Conservation (phyloP, 306 rosid species). For the Sphenostylis stenocarpa region DNA sequence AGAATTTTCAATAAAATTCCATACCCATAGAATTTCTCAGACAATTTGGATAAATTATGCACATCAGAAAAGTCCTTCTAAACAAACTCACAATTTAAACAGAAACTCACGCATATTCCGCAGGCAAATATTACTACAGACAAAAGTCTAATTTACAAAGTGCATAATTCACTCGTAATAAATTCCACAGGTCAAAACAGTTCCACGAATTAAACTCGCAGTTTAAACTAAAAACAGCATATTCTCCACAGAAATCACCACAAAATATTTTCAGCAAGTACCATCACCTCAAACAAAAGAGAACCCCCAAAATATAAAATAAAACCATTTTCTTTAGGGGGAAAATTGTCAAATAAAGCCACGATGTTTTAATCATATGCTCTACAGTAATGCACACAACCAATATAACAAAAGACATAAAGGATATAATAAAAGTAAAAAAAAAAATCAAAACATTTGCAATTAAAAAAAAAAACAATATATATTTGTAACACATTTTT, state of each 20-base stretch:
- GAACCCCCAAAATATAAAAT: not conserved
- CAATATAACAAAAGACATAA: not conserved
- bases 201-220: not conserved
- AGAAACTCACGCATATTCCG: not conserved
- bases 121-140: not conserved
- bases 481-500: not conserved
- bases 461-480: not conserved
- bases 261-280: not conserved
- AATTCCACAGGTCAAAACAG: not conserved
- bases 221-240: not conserved
- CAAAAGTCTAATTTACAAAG: not conserved
- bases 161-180: not conserved
- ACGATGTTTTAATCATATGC: not conserved
- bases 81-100: not conserved
- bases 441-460: not conserved
- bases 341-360: not conserved
- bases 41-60: not conserved
- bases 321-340: not conserved
- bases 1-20: not conserved
- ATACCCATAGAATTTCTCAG: not conserved
- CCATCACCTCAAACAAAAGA: not conserved
- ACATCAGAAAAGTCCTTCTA: not conserved
- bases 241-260: not conserved
- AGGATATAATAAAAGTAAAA: not conserved
- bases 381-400: not conserved